These are phyloP conservation scores for Apiospora pterosperma DNA, from an alignment of 2,329 filamentous ascomycete genomes.

Conservation along the genomic window DNA sequence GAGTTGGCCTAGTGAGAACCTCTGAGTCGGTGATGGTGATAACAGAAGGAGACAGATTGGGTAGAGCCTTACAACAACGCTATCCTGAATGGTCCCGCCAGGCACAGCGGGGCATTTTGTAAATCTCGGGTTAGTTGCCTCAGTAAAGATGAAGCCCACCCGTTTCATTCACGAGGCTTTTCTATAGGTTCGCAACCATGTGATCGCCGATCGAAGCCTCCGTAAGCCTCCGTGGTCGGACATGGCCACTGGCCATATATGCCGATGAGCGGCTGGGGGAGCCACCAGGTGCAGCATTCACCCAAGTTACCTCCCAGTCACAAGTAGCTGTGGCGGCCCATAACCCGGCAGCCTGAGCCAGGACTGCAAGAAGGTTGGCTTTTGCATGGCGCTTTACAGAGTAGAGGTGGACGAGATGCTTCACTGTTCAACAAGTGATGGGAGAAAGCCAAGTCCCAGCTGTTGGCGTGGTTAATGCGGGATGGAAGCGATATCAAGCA, in stretches of 20 bases:
- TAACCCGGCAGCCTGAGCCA: constrained; percentile 20
- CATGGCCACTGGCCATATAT: constrained; percentile 66
- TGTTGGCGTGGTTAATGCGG: too few relatives aligned
- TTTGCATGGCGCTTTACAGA: too few relatives aligned
- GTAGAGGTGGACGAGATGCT: too few relatives aligned
- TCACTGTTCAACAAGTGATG: too few relatives aligned
- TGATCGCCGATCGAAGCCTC: constrained; percentile 51
- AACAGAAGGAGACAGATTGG: too few relatives aligned
- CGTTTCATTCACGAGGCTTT: constrained; percentile 47
- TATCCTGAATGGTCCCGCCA: too few relatives aligned
- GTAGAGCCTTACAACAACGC: too few relatives aligned
- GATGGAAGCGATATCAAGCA: too few relatives aligned
- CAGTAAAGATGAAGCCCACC: constrained; percentile 60
- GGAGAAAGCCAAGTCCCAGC: too few relatives aligned
- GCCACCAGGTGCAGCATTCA: constrained; percentile 59
- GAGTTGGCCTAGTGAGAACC: constrained; percentile 34
- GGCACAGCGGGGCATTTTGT: constrained; percentile 60
- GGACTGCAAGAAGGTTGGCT: too few relatives aligned
- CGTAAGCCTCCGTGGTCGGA: constrained; percentile 55
- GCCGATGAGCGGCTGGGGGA: constrained; percentile 56
- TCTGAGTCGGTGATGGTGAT: too few relatives aligned
- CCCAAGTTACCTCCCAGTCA: constrained; percentile 61
- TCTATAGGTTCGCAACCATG: constrained; percentile 45
- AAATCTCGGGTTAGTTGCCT: constrained; percentile 54
- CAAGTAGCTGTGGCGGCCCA: constrained; percentile 46